These are phyloP conservation scores for Diaporthe humulicola DNA, from an alignment of 2,329 filamentous ascomycete species.

Conservation along the genomic window DNA sequence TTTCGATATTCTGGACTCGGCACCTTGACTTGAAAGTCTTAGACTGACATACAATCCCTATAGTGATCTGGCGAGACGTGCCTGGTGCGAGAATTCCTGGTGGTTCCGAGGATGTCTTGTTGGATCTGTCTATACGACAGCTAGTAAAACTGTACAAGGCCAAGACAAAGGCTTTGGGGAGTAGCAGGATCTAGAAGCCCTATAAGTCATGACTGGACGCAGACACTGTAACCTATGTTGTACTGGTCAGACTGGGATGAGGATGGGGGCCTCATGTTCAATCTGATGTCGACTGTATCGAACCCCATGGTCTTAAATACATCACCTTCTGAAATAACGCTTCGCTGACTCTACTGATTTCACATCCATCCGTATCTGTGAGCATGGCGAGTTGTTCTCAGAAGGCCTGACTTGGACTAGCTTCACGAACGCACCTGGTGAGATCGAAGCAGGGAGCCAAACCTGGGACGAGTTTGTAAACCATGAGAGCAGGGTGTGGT, in stretches of 20 bases:
- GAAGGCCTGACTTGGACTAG: neutral
- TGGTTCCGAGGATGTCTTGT: conserved; percentile 79
- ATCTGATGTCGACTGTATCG: neutral
- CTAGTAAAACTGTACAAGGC: conserved; percentile 77
- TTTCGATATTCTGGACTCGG: neutral
- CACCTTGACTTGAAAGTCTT: neutral
- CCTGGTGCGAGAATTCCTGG: conserved; percentile 74
- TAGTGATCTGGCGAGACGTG: conserved; percentile 74
- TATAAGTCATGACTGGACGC: too few species aligned
- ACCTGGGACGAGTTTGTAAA: too few species aligned
- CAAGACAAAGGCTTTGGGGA: conserved; percentile 63
- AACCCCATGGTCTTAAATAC: too few species aligned
- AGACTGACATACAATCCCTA: neutral
- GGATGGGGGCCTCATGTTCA: neutral
- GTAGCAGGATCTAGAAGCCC: conserved; percentile 13
- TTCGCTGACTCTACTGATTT: neutral
- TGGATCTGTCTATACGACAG: conserved; percentile 78
- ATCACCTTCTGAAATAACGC: neutral
- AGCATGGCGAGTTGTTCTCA: neutral
- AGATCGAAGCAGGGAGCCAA: neutral
- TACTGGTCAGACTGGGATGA: too few species aligned
- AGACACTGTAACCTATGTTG: neutral
- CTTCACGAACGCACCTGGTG: neutral
- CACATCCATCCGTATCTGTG: neutral
- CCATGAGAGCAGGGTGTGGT: neutral